Conservation (phyloP, 805 yeast genomes). For the Phaffomyces opuntiae region DNA sequence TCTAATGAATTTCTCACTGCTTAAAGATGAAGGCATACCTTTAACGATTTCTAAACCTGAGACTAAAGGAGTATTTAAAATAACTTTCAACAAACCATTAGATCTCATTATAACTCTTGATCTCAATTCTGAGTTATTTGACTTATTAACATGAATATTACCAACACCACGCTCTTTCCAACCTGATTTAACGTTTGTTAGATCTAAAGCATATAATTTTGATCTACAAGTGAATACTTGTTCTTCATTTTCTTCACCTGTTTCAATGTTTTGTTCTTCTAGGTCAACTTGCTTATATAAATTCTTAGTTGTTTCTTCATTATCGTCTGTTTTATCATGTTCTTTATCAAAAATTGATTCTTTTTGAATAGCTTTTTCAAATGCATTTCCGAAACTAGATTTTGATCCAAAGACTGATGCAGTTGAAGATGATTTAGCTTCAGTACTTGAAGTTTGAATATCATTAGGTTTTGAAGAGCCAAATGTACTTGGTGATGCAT, state of each 20-base stretch:
- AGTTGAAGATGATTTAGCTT: constrained; percentile 4
- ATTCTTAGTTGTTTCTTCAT: constrained; percentile 20
- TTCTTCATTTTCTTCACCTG: constrained; percentile 88
- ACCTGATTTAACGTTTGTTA: constrained; percentile 59
- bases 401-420: constrained; percentile 36
- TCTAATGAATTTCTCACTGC: constrained; percentile 78
- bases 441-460: not conserved
- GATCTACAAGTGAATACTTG: constrained; percentile 65
- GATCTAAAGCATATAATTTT: constrained; percentile 68
- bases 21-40: constrained; percentile 83
- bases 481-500: constrained; percentile 14
- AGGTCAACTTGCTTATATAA: constrained; percentile 53
- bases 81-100: constrained; percentile 75
- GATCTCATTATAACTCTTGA: constrained; percentile 86
- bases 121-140: constrained; percentile 23
- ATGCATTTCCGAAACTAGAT: constrained; percentile 46
- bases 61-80: constrained; percentile 66
- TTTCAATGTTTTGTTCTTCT: constrained; percentile 51
- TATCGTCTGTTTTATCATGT: constrained; percentile 8
- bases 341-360: constrained; percentile 51
- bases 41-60: constrained; percentile 55
- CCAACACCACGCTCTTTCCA: constrained; percentile 98
- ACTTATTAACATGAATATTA: constrained; percentile 65
- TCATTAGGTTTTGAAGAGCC: no score
- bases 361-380: constrained; percentile 42